phyloP scores from a whole-genome alignment of 2,329 filamentous ascomycete species.

The Trichoderma harzianum region DNA sequence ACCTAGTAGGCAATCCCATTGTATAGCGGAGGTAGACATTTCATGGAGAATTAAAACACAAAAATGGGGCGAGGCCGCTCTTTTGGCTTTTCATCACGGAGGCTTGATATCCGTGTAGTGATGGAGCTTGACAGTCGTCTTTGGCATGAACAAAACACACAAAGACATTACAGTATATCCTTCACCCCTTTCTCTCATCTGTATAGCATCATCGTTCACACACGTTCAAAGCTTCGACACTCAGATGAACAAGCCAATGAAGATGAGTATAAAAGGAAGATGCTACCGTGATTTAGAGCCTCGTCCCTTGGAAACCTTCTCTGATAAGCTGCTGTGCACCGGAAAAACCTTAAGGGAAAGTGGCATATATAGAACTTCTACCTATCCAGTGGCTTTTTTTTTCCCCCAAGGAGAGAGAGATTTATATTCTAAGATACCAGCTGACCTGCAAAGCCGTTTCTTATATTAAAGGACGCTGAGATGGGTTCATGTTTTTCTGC shows the following conservation, averaged over 20 bases:
- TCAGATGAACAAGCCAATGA: neutral
- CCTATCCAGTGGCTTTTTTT: neutral
- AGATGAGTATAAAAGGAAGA: neutral
- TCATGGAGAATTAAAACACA: neutral
- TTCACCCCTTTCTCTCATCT: neutral
- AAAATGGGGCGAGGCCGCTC: neutral
- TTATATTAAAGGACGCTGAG: neutral
- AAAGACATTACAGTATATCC: neutral
- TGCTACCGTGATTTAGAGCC: neutral
- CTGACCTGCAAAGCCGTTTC: neutral
- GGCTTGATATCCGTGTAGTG: neutral
- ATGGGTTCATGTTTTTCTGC: constrained; percentile 2
- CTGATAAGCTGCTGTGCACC: neutral
- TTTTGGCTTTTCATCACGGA: neutral
- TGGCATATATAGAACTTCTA: neutral
- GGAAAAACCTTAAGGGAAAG: neutral
- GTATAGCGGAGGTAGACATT: neutral
- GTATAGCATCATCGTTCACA: neutral
- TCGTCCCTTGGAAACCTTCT: neutral
- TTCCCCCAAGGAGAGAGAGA: no score
- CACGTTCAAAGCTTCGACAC: neutral
- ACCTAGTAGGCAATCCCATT: neutral
- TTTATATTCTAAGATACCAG: neutral
- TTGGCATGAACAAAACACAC: neutral
- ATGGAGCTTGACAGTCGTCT: neutral